A percentile compares a stretch with the other conserved stretches of the same genome.
Conservation (phyloP, 2,329 filamentous ascomycete genomes). For the Magnaporthiopsis rhizophila region DNA sequence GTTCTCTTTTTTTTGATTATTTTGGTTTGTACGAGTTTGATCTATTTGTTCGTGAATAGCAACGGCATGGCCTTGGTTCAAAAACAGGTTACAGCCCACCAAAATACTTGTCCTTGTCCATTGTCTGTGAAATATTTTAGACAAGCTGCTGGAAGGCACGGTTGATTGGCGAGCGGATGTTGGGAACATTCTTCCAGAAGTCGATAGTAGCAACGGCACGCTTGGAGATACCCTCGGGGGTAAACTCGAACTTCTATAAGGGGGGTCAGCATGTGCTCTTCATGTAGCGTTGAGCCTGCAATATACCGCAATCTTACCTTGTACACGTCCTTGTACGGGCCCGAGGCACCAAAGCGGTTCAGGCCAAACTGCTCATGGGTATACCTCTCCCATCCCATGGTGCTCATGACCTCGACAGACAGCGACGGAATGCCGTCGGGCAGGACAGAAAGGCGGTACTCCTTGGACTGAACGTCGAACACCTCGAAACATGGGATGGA, state of each 20-base stretch:
- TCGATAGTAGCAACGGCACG: conserved; percentile 84
- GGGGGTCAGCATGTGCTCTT: conserved; percentile 5
- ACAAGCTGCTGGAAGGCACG: conserved; percentile 96
- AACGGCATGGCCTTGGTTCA: neutral
- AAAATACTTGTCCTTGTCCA: neutral
- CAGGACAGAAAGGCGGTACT: conserved; percentile 86
- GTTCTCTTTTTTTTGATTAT: neutral
- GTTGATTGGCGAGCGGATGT: conserved; percentile 91
- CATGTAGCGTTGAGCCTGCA: conserved; percentile 19
- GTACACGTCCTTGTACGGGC: conserved; percentile 97
- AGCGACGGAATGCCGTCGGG: conserved; percentile 90
- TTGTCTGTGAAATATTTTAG: conserved; percentile 39
- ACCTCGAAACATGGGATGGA: conserved; percentile 96
- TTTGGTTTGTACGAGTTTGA: neutral
- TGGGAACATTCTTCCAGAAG: conserved; percentile 92
- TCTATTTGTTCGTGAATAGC: neutral
- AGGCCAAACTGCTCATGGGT: conserved; percentile 99
- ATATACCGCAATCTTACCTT: conserved; percentile 43
- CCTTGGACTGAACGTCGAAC: conserved; percentile 89
- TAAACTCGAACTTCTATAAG: conserved; percentile 95
- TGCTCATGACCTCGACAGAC: conserved; percentile 94
- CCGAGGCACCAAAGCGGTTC: conserved; percentile 97
- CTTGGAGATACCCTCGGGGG: conserved; percentile 92
- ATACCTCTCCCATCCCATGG: conserved; percentile 98
- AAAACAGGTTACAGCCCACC: too few relatives aligned